phyloP scores from a whole-genome alignment of 2,329 filamentous ascomycete species.

The Pseudogymnoascus sp. region DNA sequence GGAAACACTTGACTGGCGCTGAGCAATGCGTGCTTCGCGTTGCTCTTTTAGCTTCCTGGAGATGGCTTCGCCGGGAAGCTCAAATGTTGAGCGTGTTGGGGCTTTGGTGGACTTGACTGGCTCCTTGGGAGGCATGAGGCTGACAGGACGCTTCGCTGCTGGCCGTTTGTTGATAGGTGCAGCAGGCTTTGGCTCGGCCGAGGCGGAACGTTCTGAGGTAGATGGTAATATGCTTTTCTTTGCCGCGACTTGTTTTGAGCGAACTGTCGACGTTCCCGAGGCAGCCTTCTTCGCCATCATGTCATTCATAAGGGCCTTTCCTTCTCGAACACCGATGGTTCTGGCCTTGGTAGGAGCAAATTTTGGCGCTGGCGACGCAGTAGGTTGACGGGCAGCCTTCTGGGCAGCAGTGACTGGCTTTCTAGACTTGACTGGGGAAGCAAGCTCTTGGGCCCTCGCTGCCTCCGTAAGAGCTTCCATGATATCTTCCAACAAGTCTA shows the following conservation, averaged over 20 bases:
- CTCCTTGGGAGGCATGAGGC: slow-evolving; percentile 35
- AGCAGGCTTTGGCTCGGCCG: slow-evolving; percentile 3
- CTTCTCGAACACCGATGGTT: background rate
- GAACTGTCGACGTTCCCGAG: background rate
- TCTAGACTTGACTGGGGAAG: slow-evolving; percentile 17
- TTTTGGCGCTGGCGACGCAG: background rate
- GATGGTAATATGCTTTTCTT: background rate
- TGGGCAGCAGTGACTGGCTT: background rate
- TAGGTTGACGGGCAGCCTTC: background rate
- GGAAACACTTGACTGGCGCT: slow-evolving; percentile 25
- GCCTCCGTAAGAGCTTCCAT: slow-evolving; percentile 37
- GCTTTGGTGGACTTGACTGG: slow-evolving; percentile 45
- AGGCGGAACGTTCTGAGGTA: background rate
- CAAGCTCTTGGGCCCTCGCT: slow-evolving; percentile 20
- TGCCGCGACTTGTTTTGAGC: background rate
- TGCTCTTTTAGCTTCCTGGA: slow-evolving; percentile 50
- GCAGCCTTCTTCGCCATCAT: slow-evolving; percentile 8
- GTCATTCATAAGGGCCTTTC: background rate
- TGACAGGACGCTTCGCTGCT: slow-evolving; percentile 31
- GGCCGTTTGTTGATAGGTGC: slow-evolving; percentile 13
- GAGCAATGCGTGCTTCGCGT: slow-evolving; percentile 45
- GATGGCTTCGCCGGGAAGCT: slow-evolving; percentile 55
- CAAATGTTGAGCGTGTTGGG: slow-evolving; percentile 48
- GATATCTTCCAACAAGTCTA: slow-evolving; percentile 54
- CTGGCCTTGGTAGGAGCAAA: background rate